phyloP scores from a whole-genome alignment of 2,329 filamentous ascomycete species.

The Bisporella sp. region DNA sequence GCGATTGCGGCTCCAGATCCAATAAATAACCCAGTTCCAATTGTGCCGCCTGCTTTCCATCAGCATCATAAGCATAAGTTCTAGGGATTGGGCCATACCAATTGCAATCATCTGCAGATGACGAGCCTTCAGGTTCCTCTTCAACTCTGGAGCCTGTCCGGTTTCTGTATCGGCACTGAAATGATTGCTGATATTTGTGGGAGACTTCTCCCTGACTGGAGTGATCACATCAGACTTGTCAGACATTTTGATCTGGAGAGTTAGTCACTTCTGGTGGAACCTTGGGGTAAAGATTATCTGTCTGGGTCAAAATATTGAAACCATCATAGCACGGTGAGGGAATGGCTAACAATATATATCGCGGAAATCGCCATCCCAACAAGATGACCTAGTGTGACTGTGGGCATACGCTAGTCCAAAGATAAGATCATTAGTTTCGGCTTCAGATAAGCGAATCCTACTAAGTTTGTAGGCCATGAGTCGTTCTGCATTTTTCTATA shows the following conservation, averaged over 20 bases:
- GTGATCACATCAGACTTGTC: not conserved
- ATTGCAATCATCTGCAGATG: slow-evolving; percentile 59
- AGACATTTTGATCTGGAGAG: not conserved
- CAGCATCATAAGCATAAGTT: not conserved
- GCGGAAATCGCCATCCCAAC: too few relatives aligned
- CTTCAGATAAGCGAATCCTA: too few relatives aligned
- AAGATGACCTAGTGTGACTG: too few relatives aligned
- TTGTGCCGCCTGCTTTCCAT: slow-evolving; percentile 43
- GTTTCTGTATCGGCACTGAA: not conserved
- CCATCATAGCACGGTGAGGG: too few relatives aligned
- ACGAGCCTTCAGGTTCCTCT: slow-evolving; percentile 32
- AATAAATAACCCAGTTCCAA: slow-evolving; percentile 68
- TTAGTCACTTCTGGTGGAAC: too few relatives aligned
- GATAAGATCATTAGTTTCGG: too few relatives aligned
- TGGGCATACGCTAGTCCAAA: too few relatives aligned
- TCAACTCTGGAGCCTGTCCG: not conserved
- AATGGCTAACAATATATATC: too few relatives aligned
- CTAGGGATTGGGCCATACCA: slow-evolving; percentile 31
- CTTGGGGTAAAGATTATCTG: too few relatives aligned
- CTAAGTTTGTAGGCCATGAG: too few relatives aligned
- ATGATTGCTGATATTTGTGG: not conserved
- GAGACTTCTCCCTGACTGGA: not conserved
- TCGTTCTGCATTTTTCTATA: too few relatives aligned
- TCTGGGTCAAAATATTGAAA: too few relatives aligned
- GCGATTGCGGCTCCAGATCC: slow-evolving; percentile 57